These are phyloP conservation scores for Heimioporus retisporus DNA, from an alignment of 1,284 basidiomycete genomes.

Conservation along the genomic window DNA sequence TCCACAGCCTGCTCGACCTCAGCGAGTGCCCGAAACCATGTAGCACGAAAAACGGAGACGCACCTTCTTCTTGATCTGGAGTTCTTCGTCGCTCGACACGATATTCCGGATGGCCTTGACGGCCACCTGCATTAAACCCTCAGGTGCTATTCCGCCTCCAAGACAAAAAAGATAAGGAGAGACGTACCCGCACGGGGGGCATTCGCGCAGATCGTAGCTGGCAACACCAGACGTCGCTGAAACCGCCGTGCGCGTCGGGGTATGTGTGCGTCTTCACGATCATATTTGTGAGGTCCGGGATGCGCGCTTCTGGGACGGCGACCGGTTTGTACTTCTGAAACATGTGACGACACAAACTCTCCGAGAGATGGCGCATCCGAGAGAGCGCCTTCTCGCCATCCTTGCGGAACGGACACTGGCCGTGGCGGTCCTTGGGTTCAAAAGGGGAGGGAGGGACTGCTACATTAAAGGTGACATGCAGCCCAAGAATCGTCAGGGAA, in stretches of 20 bases:
- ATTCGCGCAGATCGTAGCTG: background rate
- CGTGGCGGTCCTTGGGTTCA: too few relatives aligned
- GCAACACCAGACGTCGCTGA: conserved; percentile 40
- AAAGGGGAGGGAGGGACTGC: too few relatives aligned
- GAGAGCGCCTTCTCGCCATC: conserved; percentile 3
- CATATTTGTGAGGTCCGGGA: conserved; percentile 24
- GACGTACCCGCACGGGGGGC: conserved; percentile 23
- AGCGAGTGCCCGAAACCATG: background rate
- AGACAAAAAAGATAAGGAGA: background rate
- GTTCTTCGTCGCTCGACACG: conserved; percentile 38
- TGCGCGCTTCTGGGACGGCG: conserved; percentile 4
- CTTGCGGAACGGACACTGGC: background rate
- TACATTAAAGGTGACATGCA: too few relatives aligned
- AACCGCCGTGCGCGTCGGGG: conserved; percentile 35
- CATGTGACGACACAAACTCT: background rate
- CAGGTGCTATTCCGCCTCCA: too few relatives aligned
- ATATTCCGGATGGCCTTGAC: conserved; percentile 55
- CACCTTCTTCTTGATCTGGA: conserved; percentile 46
- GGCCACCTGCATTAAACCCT: conserved; percentile 43
- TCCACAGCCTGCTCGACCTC: conserved; percentile 43
- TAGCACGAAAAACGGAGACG: too few relatives aligned
- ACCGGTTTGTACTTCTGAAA: background rate
- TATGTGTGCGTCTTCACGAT: conserved; percentile 23
- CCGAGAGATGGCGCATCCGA: background rate
- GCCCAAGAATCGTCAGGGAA: too few relatives aligned